Evolutionary conservation across 2,329 filamentous ascomycete species (phyloP).

Genomic region (Aspergillus oerlinghausenensis): DNA sequence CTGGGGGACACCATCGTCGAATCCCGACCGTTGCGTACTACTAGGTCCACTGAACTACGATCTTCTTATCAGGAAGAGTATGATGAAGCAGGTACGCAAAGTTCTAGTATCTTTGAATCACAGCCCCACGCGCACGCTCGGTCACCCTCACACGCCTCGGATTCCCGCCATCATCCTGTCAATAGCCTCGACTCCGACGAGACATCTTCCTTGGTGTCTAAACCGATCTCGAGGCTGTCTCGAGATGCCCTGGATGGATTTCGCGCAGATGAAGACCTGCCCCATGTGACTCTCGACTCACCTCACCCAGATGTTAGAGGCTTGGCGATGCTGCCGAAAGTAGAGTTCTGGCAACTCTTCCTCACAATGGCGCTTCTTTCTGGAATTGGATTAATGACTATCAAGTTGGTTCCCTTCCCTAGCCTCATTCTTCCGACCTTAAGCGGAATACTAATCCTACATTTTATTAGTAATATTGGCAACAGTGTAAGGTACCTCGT

Average conservation of each 20-base stretch:
- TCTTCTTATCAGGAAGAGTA: constrained; percentile 18
- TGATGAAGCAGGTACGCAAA: constrained; percentile 36
- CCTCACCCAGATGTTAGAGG: constrained; percentile 89
- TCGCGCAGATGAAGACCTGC: constrained; percentile 40
- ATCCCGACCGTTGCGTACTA: constrained; percentile 30
- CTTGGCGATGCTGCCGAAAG: constrained; percentile 62
- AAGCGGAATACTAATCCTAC: constrained; percentile 25
- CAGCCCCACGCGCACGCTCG: constrained; percentile 23
- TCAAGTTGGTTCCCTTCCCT: constrained; percentile 61
- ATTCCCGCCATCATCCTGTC: constrained; percentile 18
- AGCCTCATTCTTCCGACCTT: not conserved
- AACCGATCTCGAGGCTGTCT: constrained; percentile 49
- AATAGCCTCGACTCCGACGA: constrained; percentile 56
- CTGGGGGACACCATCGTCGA: constrained; percentile 17
- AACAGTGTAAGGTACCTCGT: constrained; percentile 58
- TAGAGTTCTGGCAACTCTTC: constrained; percentile 91
- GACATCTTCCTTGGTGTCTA: constrained; percentile 74
- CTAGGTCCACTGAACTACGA: constrained; percentile 27
- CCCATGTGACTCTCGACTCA: constrained; percentile 65
- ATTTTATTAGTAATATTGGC: constrained; percentile 72
- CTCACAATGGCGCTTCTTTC: constrained; percentile 82
- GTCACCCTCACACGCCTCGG: constrained; percentile 28
- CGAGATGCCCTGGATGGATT: constrained; percentile 43
- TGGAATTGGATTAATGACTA: constrained; percentile 95
- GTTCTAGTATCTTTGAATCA: constrained; percentile 27